phyloP scores from a whole-genome alignment of 2,329 filamentous ascomycete species.

The Colletotrichum sp. region DNA sequence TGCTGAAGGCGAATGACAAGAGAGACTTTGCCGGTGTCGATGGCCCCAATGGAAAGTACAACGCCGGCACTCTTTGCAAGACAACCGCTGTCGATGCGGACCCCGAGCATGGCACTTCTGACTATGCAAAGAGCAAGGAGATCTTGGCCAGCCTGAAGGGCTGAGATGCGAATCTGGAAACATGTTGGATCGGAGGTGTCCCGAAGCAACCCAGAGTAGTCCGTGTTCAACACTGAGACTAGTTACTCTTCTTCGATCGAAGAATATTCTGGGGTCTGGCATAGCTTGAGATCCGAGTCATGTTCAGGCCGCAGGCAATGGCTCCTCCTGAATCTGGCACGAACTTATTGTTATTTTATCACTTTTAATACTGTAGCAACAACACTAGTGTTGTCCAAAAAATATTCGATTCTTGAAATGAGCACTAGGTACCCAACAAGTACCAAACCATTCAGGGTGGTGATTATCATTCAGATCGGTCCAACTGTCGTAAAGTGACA shows the following conservation, averaged over 20 bases:
- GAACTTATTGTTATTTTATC: background rate
- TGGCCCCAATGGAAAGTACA: background rate
- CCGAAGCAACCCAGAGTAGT: background rate
- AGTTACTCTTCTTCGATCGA: background rate
- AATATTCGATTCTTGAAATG: background rate
- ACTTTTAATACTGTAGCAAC: background rate
- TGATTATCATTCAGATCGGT: fast-evolving
- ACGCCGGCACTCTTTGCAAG: constrained; percentile 15
- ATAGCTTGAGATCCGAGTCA: fast-evolving
- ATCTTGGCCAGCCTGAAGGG: background rate
- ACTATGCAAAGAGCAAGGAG: constrained; percentile 29
- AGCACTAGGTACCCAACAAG: background rate
- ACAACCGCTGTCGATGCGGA: constrained; percentile 42
- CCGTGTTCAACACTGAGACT: background rate
- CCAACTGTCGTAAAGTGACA: background rate
- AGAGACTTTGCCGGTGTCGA: background rate
- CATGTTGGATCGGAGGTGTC: background rate
- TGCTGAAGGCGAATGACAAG: constrained; percentile 34
- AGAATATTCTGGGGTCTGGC: fast-evolving
- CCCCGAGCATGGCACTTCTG: constrained; percentile 41
- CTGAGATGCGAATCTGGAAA: background rate
- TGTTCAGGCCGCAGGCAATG: background rate
- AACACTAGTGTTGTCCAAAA: background rate
- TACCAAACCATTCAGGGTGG: fast-evolving
- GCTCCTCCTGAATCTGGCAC: background rate